Evolutionary conservation across 495 filamentous ascomycete species (phyloP).

Genomic region (Diplogelasinospora grovesii): DNA sequence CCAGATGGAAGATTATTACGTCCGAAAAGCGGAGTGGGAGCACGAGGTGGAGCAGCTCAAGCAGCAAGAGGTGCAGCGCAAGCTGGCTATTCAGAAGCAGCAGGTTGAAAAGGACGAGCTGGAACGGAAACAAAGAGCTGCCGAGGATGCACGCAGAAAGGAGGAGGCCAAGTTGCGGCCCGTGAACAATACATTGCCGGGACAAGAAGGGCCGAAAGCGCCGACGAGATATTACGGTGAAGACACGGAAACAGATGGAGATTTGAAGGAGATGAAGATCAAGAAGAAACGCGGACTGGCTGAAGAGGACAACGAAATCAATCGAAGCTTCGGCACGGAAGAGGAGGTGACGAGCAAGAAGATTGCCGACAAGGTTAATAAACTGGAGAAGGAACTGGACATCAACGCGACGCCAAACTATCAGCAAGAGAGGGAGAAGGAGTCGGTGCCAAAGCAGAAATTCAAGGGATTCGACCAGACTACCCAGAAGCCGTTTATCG

Average conservation of each 20-base stretch:
- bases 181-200: slow-evolving; percentile 2
- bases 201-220: neutral
- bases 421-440: neutral
- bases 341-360: neutral
- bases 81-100: slow-evolving; percentile 8
- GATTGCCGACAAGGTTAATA: slow-evolving; percentile 6
- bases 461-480: slow-evolving; percentile 1
- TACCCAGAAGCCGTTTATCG: slow-evolving; percentile 20
- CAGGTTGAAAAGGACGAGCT: slow-evolving; percentile 13
- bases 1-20: slow-evolving; percentile 35
- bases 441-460: slow-evolving; percentile 6
- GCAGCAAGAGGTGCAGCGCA: slow-evolving; percentile 9
- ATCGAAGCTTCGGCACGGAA: too few species aligned
- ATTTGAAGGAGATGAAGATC: neutral
- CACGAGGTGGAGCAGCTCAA: slow-evolving; percentile 17
- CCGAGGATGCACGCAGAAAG: slow-evolving; percentile 9
- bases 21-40: slow-evolving; percentile 27
- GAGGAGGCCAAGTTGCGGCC: slow-evolving; percentile 9
- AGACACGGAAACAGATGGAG: neutral
- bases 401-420: slow-evolving; percentile 9
- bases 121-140: slow-evolving; percentile 7
- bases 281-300: too few species aligned
- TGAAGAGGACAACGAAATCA: too few species aligned
- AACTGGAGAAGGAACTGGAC: slow-evolving; percentile 13
- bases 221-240: slow-evolving; percentile 4